phyloP scores from a whole-genome alignment of 495 filamentous ascomycete genomes.

The Thermothielavioides terrestris region DNA sequence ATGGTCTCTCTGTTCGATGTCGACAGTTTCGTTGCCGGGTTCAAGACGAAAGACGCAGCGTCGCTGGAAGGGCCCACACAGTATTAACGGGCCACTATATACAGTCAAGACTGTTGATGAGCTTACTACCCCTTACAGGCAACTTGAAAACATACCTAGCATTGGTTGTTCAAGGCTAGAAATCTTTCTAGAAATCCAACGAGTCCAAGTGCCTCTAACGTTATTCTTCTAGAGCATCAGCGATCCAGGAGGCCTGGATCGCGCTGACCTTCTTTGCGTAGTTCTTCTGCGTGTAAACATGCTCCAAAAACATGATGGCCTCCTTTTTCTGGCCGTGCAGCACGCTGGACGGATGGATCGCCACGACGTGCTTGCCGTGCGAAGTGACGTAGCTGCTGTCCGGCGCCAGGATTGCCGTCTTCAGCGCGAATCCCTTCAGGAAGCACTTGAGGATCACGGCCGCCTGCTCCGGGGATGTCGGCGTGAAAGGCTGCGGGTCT shows the following conservation, averaged over 20 bases:
- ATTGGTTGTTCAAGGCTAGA: no score
- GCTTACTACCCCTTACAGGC: no score
- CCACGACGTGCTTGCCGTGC: conserved; percentile 73
- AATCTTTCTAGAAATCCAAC: no score
- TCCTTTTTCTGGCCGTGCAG: conserved; percentile 81
- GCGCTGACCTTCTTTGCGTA: conserved; percentile 85
- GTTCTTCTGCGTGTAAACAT: conserved; percentile 86
- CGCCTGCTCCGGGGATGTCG: conserved; percentile 44
- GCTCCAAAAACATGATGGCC: conserved; percentile 92
- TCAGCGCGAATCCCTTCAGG: conserved; percentile 67
- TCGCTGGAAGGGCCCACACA: background rate
- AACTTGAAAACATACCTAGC: no score
- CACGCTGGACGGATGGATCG: conserved; percentile 82
- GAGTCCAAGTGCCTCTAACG: no score
- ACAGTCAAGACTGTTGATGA: no score
- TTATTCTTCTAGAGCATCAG: conserved; percentile 49
- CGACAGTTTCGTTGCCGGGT: no score
- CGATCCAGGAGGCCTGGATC: conserved; percentile 82
- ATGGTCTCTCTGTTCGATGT: background rate
- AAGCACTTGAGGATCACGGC: conserved; percentile 67
- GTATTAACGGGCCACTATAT: no score
- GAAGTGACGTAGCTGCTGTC: conserved; percentile 83
- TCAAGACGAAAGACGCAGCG: no score
- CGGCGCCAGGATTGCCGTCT: conserved; percentile 72
- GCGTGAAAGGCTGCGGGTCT: conserved; percentile 42